phyloP scores from a whole-genome alignment of 768 basidiomycete species.

The Russula ochroleuca region DNA sequence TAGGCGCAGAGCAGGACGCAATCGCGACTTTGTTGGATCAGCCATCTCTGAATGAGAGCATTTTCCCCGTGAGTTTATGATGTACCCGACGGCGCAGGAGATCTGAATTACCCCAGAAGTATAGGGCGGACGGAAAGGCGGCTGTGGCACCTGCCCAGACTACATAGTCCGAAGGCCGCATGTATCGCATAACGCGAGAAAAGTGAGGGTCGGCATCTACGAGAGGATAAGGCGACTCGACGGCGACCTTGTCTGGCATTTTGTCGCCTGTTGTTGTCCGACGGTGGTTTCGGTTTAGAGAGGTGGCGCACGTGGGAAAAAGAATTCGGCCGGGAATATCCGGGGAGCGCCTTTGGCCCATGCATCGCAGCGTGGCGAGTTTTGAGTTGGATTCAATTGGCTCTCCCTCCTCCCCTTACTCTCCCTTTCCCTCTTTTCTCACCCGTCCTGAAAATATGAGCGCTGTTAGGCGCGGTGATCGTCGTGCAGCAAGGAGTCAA shows the following conservation, averaged over 20 bases:
- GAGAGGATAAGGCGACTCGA: slow-evolving; percentile 74
- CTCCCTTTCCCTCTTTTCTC: neutral
- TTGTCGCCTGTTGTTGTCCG: slow-evolving; percentile 15
- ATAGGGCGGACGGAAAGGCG: slow-evolving; percentile 76
- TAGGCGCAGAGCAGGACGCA: slow-evolving; percentile 44
- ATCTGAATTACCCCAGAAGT: slow-evolving; percentile 61
- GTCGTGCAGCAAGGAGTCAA: slow-evolving; percentile 22
- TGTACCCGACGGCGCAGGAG: slow-evolving; percentile 7
- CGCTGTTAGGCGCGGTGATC: slow-evolving; percentile 46
- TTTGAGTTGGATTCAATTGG: neutral
- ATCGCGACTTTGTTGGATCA: slow-evolving; percentile 40
- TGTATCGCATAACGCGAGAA: slow-evolving; percentile 79
- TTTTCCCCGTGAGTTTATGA: slow-evolving; percentile 23
- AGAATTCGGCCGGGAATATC: slow-evolving; percentile 14
- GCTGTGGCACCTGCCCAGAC: slow-evolving; percentile 77
- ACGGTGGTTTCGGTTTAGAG: neutral
- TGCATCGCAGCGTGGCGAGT: slow-evolving; percentile 8
- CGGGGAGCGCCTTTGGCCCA: slow-evolving; percentile 4
- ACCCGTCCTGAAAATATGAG: slow-evolving; percentile 44
- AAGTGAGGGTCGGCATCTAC: slow-evolving; percentile 94
- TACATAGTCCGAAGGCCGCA: slow-evolving; percentile 84
- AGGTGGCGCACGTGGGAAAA: slow-evolving; percentile 22
- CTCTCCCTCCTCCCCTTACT: neutral
- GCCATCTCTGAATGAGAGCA: slow-evolving; percentile 42
- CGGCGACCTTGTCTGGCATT: slow-evolving; percentile 49